phyloP scores from a whole-genome alignment of 352 stramenopile species.

The Phytophthora kernoviae region DNA sequence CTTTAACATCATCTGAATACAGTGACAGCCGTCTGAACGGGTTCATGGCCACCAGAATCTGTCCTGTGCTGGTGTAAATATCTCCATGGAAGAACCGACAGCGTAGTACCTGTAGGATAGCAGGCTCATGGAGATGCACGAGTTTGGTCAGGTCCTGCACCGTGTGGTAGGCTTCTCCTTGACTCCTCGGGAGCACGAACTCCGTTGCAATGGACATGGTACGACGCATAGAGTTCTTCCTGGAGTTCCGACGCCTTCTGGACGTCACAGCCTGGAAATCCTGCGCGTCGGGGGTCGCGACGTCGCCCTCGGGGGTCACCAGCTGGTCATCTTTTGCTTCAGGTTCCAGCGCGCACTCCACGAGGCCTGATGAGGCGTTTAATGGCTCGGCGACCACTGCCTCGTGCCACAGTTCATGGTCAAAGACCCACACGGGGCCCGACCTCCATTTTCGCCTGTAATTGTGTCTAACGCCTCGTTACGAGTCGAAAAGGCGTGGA shows the following conservation, averaged over 20 bases:
- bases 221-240: constrained; percentile 46
- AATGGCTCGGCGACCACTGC: constrained; percentile 56
- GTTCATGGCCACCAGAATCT: constrained; percentile 87
- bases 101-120: constrained; percentile 89
- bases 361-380: constrained; percentile 40
- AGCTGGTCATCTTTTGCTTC: constrained; percentile 46
- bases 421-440: constrained; percentile 79
- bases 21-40: constrained; percentile 75
- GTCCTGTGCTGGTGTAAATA: constrained; percentile 91
- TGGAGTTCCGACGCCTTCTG: constrained; percentile 55
- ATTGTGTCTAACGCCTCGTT: background rate
- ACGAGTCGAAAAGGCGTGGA: constrained; percentile 4
- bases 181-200: constrained; percentile 62
- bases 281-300: constrained; percentile 23
- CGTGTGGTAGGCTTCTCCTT: constrained; percentile 60
- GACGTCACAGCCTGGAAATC: constrained; percentile 48
- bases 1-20: constrained; percentile 76
- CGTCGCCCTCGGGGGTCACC: constrained; percentile 26
- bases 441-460: constrained; percentile 57
- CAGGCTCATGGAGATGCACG: constrained; percentile 89
- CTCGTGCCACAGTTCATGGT: constrained; percentile 72
- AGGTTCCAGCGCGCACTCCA: constrained; percentile 64
- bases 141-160: constrained; percentile 92
- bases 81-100: constrained; percentile 82
- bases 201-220: constrained; percentile 40